A percentile compares a stretch with the other conserved stretches of the same genome.
Conservation (phyloP, 106 monocot species). For the Hemerocallis citrina region DNA sequence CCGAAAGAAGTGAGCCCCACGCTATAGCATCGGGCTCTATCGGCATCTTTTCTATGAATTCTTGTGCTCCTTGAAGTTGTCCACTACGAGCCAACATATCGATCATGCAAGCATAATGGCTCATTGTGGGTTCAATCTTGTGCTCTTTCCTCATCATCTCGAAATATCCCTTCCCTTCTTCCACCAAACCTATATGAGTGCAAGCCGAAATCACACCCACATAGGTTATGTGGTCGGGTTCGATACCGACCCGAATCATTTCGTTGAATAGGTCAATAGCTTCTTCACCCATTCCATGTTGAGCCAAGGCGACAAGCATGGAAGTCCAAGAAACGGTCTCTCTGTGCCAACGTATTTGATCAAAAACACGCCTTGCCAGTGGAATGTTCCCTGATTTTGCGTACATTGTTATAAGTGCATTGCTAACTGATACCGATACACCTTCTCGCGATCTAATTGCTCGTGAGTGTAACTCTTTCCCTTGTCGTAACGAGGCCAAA, state of each 20-base stretch:
- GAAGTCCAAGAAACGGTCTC: constrained; percentile 87
- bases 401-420: constrained; percentile 88
- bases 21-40: constrained; percentile 65
- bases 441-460: constrained; percentile 51
- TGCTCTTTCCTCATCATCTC: constrained; percentile 57
- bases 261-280: constrained; percentile 63
- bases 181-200: constrained; percentile 66
- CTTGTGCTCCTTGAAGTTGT: constrained; percentile 53
- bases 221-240: constrained; percentile 88
- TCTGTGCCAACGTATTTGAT: constrained; percentile 20
- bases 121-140: constrained; percentile 59
- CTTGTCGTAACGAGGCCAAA: constrained; percentile 44
- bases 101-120: constrained; percentile 95
- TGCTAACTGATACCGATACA: constrained; percentile 67
- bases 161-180: constrained; percentile 59
- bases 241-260: constrained; percentile 45
- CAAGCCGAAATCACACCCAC: constrained; percentile 86
- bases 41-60: constrained; percentile 74
- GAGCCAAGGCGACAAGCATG: constrained; percentile 88
- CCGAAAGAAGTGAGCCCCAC: constrained; percentile 87
- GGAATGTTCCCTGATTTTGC: constrained; percentile 64
- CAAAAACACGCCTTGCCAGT: constrained; percentile 48
- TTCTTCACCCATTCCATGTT: constrained; percentile 79
- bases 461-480: constrained; percentile 70
- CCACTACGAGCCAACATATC: constrained; percentile 73